A percentile compares a stretch with the other conserved stretches of the same genome.
Evolutionary conservation across 208 protist genomes (phyloP).

Genomic region (Acanthamoeba sp.): DNA sequence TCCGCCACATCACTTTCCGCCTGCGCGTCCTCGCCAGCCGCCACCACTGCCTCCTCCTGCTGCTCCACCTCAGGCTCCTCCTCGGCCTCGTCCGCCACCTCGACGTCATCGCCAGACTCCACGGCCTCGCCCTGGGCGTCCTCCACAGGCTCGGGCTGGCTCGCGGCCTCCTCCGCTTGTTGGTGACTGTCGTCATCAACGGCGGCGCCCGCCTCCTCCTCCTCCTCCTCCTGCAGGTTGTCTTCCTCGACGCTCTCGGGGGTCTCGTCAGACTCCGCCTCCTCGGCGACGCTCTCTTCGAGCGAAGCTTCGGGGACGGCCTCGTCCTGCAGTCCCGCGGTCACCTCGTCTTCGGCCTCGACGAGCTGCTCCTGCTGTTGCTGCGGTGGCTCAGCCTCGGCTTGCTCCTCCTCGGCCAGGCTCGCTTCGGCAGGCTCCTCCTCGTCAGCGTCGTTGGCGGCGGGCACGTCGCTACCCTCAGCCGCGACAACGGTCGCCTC

Average conservation of each 20-base stretch:
- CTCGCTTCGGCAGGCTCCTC: not conserved
- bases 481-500: not conserved
- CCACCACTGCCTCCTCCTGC: not conserved
- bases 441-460: not conserved
- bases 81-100: not conserved
- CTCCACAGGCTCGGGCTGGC: not conserved
- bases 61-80: not conserved
- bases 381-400: not conserved
- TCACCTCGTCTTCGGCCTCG: not conserved
- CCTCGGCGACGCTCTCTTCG: not conserved
- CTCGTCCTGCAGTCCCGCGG: too few species aligned
- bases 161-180: not conserved
- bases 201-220: not conserved
- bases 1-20: too few species aligned
- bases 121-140: not conserved
- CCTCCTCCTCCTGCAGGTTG: not conserved
- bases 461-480: not conserved
- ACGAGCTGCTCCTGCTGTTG: not conserved
- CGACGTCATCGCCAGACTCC: not conserved
- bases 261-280: not conserved
- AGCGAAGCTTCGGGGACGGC: too few species aligned
- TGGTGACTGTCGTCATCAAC: not conserved
- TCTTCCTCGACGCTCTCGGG: not conserved
- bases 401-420: not conserved
- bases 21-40: not conserved